Conservation (phyloP, 306 rosid species). For the Cyclanthera cordifolia region DNA sequence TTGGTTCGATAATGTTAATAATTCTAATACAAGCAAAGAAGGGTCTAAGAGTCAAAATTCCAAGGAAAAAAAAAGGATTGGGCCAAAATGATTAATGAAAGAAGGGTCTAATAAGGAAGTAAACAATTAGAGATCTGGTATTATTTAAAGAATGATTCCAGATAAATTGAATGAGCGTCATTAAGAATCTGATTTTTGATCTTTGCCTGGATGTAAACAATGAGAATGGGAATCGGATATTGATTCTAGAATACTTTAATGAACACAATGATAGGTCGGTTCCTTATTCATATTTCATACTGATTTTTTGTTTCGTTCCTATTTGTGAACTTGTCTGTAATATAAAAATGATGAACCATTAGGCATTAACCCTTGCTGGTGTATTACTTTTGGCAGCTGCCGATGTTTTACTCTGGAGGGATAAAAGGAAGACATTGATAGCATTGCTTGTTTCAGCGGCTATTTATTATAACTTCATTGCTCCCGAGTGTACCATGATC, state of each 20-base stretch:
- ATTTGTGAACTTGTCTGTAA: neutral
- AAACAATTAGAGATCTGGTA: too few relatives aligned
- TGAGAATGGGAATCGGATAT: neutral
- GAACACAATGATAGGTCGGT: neutral
- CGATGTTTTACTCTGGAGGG: conserved; percentile 91
- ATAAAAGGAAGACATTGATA: conserved; percentile 53
- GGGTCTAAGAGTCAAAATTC: too few relatives aligned
- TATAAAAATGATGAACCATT: neutral
- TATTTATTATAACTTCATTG: conserved; percentile 69
- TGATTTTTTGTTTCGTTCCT: neutral
- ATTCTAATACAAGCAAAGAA: too few relatives aligned
- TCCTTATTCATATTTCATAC: neutral
- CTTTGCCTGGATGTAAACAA: neutral
- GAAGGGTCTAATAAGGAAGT: too few relatives aligned
- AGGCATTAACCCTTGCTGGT: neutral
- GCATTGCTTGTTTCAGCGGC: conserved; percentile 50
- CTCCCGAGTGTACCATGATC: conserved; percentile 48
- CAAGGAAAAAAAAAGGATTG: too few relatives aligned
- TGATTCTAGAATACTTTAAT: too few relatives aligned
- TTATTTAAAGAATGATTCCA: neutral
- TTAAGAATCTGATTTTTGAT: neutral
- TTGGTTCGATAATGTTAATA: too few relatives aligned
- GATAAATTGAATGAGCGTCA: neutral
- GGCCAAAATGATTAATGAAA: too few relatives aligned
- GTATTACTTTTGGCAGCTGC: conserved; percentile 56